Evolutionary conservation across 108 stramenopile genomes (phyloP), one percentile per base, ranked within the genome.

Genomic region (Skeletonema menzelii): DNA sequence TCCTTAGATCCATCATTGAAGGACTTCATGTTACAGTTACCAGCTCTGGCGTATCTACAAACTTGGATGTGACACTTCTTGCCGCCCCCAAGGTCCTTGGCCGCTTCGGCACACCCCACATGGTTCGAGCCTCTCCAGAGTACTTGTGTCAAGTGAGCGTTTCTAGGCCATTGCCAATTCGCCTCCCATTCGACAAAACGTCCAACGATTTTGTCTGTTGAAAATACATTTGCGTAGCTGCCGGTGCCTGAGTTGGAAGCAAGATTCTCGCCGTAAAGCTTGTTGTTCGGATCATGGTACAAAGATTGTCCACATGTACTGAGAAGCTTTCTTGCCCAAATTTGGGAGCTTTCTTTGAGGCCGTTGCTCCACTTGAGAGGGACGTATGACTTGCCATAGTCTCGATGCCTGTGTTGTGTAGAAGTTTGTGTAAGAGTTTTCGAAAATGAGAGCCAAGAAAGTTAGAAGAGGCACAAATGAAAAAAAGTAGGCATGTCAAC

Each of bases 91-190:
- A 59, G 59, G 22, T 58, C 49, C 53, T 71, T 82, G 22, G 73
- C 75, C n/a, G 64, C 65, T 27, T 82, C 80, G 0, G 73, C 73
- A 64, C 82, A 83, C 11, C 82, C 82, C n/a, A 83, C 82, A 38
- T 70, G 79, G 28, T 70, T 46, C 8, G 67, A 31, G 19, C 67
- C 22, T 40, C 77, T 38, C 82, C 82, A 83, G 32, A 83, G 59
- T 0, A 75, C 78, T 58, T 79, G 77, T 4, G 82, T 83, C 4
- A 79, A 66, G 57, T 83, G 82, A 19, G 67, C 46, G 31, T 83
- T 79, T 12, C 49, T 15, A 8, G 82, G 80, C 7, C 46, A 75
- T 17, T 40, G 11, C 26, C 70, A 38, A 3, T 69, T 63, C 40
- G 27, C 56, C 46, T 79, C 77, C 5, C 64, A 61, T 31, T 82